Base-by-base conservation (phyloP, 768 basidiomycete genomes). In the Solioccasus polychromus region DNA sequence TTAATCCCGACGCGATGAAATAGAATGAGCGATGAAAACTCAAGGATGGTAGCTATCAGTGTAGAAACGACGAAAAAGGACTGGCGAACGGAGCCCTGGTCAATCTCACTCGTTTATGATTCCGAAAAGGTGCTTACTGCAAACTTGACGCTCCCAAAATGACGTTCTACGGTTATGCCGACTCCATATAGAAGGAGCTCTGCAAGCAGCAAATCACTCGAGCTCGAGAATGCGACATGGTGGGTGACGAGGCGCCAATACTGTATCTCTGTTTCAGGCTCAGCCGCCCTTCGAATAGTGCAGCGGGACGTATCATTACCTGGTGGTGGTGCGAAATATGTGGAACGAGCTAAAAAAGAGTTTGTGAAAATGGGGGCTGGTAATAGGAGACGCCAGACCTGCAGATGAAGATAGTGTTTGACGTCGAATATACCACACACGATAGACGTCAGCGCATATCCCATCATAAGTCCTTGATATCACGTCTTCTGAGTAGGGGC, bases 241-340 rank as follows among this genome's bases (percentile, higher is more conserved):
- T 92, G 85, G 9, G 75, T 67, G 15, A 79, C 58, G 17, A 96
- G 72, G 24, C 93, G 78, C 91, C 90, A 96, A 59, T 91, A 92
- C 92, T 97, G 64, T 49, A 26, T 32, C 37, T 46, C 61, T 61
- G 57, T 55, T 62, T 67, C 63, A 69, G 65, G 63, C 56, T 68
- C 45, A 61, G 54, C 46, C 48, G 42, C 35, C 49, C 54, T 54
- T 52, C 40, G 47, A 28, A 37, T 14, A 30, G 45, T 39, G 38
- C 10, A 29, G 24, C 15, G 42, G 39, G 40, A 41, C 23, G 39
- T 39, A 17, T 42, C 47, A 42, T 48, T 70, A 90, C 92, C 75
- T 95, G 92, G 58, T 90, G 87, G 63, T 94, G 79, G 42, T 79
- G 80, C n/a, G 89, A 91, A 38, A 96, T 75, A 62, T 96, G 92